phyloP scores from a whole-genome alignment of 345 rosid species.

The Eucalyptus shirleyi region DNA sequence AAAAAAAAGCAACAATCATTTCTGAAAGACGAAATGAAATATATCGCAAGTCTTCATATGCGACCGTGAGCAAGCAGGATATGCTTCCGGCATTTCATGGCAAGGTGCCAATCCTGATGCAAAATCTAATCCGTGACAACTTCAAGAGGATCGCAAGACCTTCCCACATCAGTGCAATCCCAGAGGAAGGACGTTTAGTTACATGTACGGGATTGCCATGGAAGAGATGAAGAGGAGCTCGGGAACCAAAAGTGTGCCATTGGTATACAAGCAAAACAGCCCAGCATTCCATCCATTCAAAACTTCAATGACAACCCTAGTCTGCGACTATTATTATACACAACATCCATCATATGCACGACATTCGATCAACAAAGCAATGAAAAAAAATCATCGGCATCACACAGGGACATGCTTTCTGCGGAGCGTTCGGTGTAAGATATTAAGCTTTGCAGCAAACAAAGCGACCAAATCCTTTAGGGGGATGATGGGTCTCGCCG shows the following conservation, averaged over 20 bases:
- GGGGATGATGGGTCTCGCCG: constrained; percentile 1
- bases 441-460: constrained; percentile 24
- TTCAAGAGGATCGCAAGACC: not conserved
- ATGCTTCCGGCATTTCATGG: not conserved
- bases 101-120: not conserved
- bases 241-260: not conserved
- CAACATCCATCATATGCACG: not conserved
- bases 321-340: not conserved
- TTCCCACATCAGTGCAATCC: not conserved
- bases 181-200: not conserved
- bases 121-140: not conserved
- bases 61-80: not conserved
- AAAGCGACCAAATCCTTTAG: constrained; percentile 7
- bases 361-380: not conserved
- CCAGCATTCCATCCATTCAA: not conserved
- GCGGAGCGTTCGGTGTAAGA: not conserved
- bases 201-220: not conserved
- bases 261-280: not conserved
- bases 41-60: not conserved
- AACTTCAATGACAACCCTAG: not conserved
- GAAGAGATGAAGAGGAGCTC: not conserved
- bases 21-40: not conserved
- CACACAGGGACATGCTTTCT: not conserved
- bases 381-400: not conserved
- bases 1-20: not conserved